A percentile compares a stretch with the other conserved stretches of the same genome.
Evolutionary conservation across 768 basidiomycete genomes (phyloP).

Genomic region (Exsudoporus frostii): DNA sequence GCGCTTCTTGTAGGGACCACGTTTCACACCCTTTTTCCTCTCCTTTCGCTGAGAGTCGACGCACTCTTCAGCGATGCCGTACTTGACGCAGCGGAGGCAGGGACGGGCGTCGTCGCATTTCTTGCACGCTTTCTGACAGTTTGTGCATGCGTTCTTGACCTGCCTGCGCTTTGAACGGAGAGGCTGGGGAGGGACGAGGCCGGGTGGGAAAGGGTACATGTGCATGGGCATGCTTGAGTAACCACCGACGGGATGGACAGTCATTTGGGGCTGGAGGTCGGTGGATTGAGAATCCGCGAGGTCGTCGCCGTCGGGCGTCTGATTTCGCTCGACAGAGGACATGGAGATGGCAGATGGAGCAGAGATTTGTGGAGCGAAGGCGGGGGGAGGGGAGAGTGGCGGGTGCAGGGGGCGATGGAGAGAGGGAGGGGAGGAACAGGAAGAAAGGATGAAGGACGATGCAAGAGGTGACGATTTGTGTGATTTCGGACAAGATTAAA

Average conservation of each 20-base stretch:
- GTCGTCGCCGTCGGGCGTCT: conserved; percentile 41
- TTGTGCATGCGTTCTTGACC: conserved; percentile 90
- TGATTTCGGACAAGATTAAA: conserved; percentile 35
- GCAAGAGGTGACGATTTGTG: conserved; percentile 27
- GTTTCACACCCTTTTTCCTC: conserved; percentile 82
- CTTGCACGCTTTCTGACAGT: conserved; percentile 89
- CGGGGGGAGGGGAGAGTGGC: conserved; percentile 30
- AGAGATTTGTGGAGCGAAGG: conserved; percentile 25
- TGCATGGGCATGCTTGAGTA: conserved; percentile 59
- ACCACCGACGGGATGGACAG: conserved; percentile 47
- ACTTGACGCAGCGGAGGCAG: conserved; percentile 90
- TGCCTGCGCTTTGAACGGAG: conserved; percentile 77
- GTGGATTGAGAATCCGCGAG: conserved; percentile 31
- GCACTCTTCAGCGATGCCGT: conserved; percentile 83
- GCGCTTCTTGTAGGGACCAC: conserved; percentile 94
- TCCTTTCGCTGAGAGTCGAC: conserved; percentile 91
- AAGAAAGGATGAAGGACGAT: conserved; percentile 18
- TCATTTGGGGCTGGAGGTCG: conserved; percentile 46
- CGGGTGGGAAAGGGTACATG: conserved; percentile 65
- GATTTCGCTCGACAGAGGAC: conserved; percentile 40
- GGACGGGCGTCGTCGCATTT: conserved; percentile 91
- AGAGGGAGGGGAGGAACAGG: conserved; percentile 3
- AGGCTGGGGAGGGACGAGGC: conserved; percentile 43
- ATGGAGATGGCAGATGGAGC: conserved; percentile 27
- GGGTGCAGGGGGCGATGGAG: conserved; percentile 18